Conservation (phyloP, 352 stramenopile species). For the Aphanomyces invadans region DNA sequence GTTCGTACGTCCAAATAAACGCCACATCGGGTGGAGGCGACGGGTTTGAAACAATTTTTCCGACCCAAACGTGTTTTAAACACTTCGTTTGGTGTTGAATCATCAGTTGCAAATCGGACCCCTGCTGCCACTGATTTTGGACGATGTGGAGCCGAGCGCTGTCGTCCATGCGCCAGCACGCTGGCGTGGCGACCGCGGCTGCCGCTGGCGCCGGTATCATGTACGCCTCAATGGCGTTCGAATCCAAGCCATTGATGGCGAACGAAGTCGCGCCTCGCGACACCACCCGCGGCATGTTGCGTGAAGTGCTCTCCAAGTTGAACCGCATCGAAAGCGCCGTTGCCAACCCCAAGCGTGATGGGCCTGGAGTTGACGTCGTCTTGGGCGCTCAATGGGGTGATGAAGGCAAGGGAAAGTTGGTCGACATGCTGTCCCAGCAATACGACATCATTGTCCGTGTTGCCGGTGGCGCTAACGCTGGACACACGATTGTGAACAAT, state of each 20-base stretch:
- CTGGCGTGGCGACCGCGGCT: background rate
- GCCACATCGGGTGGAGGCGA: background rate
- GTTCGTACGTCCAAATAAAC: background rate
- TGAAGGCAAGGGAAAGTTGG: slow-evolving; percentile 99
- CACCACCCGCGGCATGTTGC: slow-evolving; percentile 58
- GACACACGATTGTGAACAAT: slow-evolving; percentile 98
- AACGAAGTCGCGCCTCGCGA: slow-evolving; percentile 14
- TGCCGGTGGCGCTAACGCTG: slow-evolving; percentile 96
- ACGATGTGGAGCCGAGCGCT: slow-evolving; percentile 18
- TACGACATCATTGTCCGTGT: slow-evolving; percentile 97
- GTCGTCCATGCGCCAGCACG: background rate
- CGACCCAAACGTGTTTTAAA: background rate
- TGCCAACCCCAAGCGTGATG: slow-evolving; percentile 66
- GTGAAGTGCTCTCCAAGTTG: slow-evolving; percentile 77
- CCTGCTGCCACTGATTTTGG: background rate
- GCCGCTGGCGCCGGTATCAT: slow-evolving; percentile 10
- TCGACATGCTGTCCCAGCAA: slow-evolving; percentile 88
- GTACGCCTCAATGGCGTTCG: slow-evolving; percentile 12
- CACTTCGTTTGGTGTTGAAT: slow-evolving; percentile 1
- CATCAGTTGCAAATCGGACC: background rate
- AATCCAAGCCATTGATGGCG: slow-evolving; percentile 12
- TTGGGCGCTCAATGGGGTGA: slow-evolving; percentile 97
- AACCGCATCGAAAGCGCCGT: slow-evolving; percentile 82
- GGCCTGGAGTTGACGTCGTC: slow-evolving; percentile 88
- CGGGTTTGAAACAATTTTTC: slow-evolving; percentile 3